phyloP scores from a whole-genome alignment of 495 filamentous ascomycete species.

The Talaromyces stipitatus region DNA sequence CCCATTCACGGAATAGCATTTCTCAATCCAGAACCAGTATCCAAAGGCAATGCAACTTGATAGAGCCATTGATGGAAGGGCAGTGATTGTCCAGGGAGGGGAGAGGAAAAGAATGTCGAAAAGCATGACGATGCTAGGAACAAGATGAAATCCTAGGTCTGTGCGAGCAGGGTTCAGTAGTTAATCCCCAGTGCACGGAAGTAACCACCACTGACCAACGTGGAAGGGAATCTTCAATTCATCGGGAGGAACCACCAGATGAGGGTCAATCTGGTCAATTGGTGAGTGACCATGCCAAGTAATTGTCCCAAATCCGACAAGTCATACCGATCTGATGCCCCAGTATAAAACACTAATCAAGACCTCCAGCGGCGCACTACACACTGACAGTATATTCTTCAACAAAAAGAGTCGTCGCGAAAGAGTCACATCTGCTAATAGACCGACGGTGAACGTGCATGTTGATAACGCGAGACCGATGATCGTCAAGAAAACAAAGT shows the following conservation, averaged over 20 bases:
- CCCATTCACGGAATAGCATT: slow-evolving; percentile 67
- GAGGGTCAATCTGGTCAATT: slow-evolving; percentile 51
- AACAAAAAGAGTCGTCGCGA: slow-evolving; percentile 55
- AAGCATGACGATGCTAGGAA: slow-evolving; percentile 63
- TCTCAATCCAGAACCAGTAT: slow-evolving; percentile 89
- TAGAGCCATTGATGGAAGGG: slow-evolving; percentile 51
- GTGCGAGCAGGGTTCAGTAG: slow-evolving; percentile 18
- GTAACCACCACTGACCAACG: slow-evolving; percentile 26
- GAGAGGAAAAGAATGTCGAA: slow-evolving; percentile 68
- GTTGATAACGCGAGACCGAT: slow-evolving; percentile 66
- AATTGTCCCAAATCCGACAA: slow-evolving; percentile 3
- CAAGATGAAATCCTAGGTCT: slow-evolving; percentile 76
- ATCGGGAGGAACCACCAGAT: slow-evolving; percentile 48
- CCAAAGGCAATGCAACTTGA: slow-evolving; percentile 58
- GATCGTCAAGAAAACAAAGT: slow-evolving; percentile 80
- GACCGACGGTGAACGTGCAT: slow-evolving; percentile 57
- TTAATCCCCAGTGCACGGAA: not conserved
- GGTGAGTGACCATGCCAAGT: slow-evolving; percentile 7
- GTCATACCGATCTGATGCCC: slow-evolving; percentile 48
- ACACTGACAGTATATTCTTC: slow-evolving; percentile 69
- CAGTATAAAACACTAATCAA: slow-evolving; percentile 84
- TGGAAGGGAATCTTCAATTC: slow-evolving; percentile 28
- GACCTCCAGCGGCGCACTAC: slow-evolving; percentile 70
- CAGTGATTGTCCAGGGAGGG: slow-evolving; percentile 71
- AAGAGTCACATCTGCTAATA: slow-evolving; percentile 69